Percentiles rank a stretch among this genome's conserved stretches.
Conservation (phyloP, 2,329 filamentous ascomycete species). For the Monosporascus sp. region DNA sequence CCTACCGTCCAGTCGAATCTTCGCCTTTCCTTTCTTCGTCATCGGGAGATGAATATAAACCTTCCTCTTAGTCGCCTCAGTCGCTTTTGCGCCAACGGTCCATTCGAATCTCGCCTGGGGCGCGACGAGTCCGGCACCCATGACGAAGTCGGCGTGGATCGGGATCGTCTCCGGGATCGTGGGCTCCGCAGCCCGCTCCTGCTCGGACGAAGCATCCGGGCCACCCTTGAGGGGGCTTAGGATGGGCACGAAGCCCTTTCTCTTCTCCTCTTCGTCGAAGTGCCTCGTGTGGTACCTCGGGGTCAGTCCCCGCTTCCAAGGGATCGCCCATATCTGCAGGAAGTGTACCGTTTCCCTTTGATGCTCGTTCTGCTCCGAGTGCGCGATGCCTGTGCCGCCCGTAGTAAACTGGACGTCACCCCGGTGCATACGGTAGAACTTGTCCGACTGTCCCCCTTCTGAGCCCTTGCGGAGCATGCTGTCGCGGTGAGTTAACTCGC, state of each 20-base stretch:
- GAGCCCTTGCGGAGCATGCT: conserved; percentile 70
- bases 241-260: conserved; percentile 65
- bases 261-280: conserved; percentile 70
- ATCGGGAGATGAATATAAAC: conserved; percentile 78
- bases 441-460: conserved; percentile 54
- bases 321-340: conserved; percentile 82
- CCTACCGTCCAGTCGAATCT: conserved; percentile 61
- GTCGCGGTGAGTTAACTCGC: conserved; percentile 83
- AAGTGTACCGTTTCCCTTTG: conserved; percentile 69
- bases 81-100: conserved; percentile 58
- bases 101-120: conserved; percentile 64
- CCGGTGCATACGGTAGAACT: conserved; percentile 66
- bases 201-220: conserved; percentile 50
- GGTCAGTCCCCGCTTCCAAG: conserved; percentile 66
- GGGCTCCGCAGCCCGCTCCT: conserved; percentile 61
- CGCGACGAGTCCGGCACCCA: conserved; percentile 71
- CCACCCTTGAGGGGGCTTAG: conserved; percentile 70
- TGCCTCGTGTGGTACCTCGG: conserved; percentile 72
- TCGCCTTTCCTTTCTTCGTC: conserved; percentile 69
- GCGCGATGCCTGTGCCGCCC: conserved; percentile 74
- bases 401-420: conserved; percentile 89
- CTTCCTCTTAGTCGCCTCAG: conserved; percentile 55
- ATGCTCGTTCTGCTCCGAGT: conserved; percentile 80
- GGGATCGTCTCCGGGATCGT: conserved; percentile 65
- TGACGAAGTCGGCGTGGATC: conserved; percentile 78